These are phyloP conservation scores for Ogataea methanolica DNA, from an alignment of 805 yeast genomes.

Conservation along the genomic window DNA sequence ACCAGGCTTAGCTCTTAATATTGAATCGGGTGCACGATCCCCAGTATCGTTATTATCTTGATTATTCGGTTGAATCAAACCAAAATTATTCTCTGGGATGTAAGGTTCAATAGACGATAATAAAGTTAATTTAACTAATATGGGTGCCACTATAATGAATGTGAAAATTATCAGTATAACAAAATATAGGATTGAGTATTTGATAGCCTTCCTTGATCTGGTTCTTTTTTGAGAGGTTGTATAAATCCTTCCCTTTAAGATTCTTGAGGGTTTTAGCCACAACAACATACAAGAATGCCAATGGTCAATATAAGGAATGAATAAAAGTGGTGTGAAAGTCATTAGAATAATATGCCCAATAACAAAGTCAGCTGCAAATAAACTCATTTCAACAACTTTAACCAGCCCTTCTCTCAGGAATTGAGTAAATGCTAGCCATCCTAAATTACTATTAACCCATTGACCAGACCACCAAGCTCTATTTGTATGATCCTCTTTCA, in stretches of 20 bases:
- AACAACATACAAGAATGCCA: constrained; percentile 46
- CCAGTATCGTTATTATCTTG: constrained; percentile 71
- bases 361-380: constrained; percentile 44
- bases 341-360: constrained; percentile 40
- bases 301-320: constrained; percentile 43
- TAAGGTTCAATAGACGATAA: constrained; percentile 7
- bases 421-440: constrained; percentile 36
- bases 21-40: constrained; percentile 42
- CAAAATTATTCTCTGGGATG: constrained; percentile 23
- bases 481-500: constrained; percentile 36
- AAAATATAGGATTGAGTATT: constrained; percentile 45
- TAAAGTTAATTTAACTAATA: constrained; percentile 28
- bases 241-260: constrained; percentile 35
- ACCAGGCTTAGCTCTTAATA: constrained; percentile 30
- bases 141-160: constrained; percentile 43
- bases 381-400: constrained; percentile 40
- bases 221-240: constrained; percentile 34
- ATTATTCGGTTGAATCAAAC: constrained; percentile 53
- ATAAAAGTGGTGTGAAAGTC: constrained; percentile 34
- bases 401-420: constrained; percentile 43
- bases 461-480: constrained; percentile 53
- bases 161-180: constrained; percentile 35
- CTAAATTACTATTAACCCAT: constrained; percentile 39
- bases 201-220: constrained; percentile 37
- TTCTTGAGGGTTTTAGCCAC: constrained; percentile 41